These are phyloP conservation scores for Populus hybrid DNA, from an alignment of 441 rosid species.

Conservation along the genomic window DNA sequence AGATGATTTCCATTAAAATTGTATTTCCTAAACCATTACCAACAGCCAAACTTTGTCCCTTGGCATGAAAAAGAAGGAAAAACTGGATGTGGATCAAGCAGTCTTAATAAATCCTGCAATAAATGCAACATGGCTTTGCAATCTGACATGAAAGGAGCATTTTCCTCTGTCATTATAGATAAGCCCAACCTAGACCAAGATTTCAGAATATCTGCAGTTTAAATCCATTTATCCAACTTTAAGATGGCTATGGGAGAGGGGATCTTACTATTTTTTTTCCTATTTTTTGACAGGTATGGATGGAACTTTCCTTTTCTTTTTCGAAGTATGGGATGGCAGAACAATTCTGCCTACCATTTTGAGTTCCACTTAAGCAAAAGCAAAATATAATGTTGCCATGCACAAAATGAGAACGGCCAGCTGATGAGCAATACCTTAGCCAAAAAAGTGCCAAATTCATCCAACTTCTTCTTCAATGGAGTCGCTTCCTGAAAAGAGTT, in stretches of 20 bases:
- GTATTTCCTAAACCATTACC: neutral
- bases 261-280: neutral
- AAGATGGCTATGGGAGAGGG: neutral
- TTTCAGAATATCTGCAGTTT: neutral
- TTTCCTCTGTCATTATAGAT: neutral
- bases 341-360: neutral
- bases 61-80: constrained; percentile 3
- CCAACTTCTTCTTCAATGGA: constrained; percentile 94
- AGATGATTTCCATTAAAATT: neutral
- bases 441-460: constrained; percentile 96
- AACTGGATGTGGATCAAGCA: neutral
- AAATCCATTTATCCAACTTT: neutral
- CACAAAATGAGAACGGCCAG: constrained; percentile 4
- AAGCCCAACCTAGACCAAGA: neutral
- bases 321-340: neutral
- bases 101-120: neutral
- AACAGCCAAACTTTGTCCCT: constrained; percentile 9
- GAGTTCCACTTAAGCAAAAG: neutral
- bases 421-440: constrained; percentile 62
- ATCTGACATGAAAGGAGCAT: neutral
- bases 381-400: neutral
- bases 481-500: constrained; percentile 74
- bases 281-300: neutral
- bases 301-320: neutral
- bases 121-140: neutral